Base-by-base conservation (phyloP, 2,329 filamentous ascomycete genomes). In the Thielaviopsis ethacetica region DNA sequence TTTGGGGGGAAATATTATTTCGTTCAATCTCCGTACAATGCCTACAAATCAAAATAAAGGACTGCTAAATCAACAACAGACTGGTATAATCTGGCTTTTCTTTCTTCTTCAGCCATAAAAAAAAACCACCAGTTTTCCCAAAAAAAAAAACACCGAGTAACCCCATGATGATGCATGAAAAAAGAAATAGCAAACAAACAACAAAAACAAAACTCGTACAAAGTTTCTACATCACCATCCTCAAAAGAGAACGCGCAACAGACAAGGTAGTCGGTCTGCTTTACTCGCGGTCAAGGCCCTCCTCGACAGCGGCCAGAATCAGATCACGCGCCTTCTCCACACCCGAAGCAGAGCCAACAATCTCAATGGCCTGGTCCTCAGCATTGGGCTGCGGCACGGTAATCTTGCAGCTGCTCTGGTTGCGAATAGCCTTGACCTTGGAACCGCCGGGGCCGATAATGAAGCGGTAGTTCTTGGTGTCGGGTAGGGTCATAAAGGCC, bases 371-470 rank as follows among this genome's bases (percentile, higher is more conserved):
- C 71, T 96, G 91, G 54, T 80, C 78, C 63, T 74, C 75, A 53
- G 75, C 75, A 71, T 94, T 86, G 67, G 88, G 85, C 64, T 88
- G 84, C 22, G 93, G 93, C 49, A 98, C 91, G 64, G 91, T 90
- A 69, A 98, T 94, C 73, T 86, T 90, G 72, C 91, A 96, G 59
- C 87, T 88, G 56, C 90, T 96, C 75, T 93, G 83, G 74, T 88
- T 89, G 65, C 93, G 84, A 69, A 98, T 96, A 50, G 82, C 76
- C 72, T 96, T 96, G 70, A 98, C 94, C 71, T 91, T 91, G 70
- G 82, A 86, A 61, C 93, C 93, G 61, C 86, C 87, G 63, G 85
- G 84, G 4, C 93, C 93, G 65, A 98, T 90, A 54, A 98, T 88
- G 63, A 86, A 86, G 62, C 91, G 83, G 76, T 96, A 95, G 53